These are phyloP conservation scores for Dipteronia sinensis DNA, from an alignment of 345 rosid genomes.

Conservation along the genomic window DNA sequence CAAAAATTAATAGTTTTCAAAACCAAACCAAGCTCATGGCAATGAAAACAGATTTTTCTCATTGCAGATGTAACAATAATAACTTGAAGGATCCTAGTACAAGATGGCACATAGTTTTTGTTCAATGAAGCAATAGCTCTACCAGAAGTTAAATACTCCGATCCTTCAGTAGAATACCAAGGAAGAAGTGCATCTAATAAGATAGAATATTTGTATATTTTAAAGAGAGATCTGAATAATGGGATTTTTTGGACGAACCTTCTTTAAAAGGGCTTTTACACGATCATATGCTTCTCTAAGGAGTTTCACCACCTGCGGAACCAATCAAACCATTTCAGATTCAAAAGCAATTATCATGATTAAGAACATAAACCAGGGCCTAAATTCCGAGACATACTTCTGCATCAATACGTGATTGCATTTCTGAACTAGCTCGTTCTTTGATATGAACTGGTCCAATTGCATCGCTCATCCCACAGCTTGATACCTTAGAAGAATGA, in stretches of 20 bases:
- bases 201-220: background rate
- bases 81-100: background rate
- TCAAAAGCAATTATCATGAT: background rate
- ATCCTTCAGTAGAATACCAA: background rate
- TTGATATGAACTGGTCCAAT: conserved; percentile 92
- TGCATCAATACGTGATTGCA: conserved; percentile 96
- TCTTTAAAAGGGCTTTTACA: conserved; percentile 73
- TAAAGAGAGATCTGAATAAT: background rate
- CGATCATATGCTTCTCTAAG: conserved; percentile 97
- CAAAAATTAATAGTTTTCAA: too few species aligned
- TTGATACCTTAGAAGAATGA: conserved; percentile 60
- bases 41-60: background rate
- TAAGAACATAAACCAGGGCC: background rate
- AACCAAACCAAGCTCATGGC: too few species aligned
- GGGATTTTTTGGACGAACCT: conserved; percentile 45
- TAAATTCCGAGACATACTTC: conserved; percentile 55
- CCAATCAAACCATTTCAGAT: conserved; percentile 20
- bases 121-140: background rate
- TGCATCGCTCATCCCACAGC: conserved; percentile 92
- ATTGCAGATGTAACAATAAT: background rate
- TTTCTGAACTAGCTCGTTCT: conserved; percentile 91
- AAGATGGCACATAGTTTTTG: background rate
- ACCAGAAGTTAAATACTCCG: background rate
- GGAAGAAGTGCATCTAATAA: too few species aligned
- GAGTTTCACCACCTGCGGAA: conserved; percentile 80